Base-by-base conservation (phyloP, 2,329 filamentous ascomycete species). In the Curvularia eragrostidis region DNA sequence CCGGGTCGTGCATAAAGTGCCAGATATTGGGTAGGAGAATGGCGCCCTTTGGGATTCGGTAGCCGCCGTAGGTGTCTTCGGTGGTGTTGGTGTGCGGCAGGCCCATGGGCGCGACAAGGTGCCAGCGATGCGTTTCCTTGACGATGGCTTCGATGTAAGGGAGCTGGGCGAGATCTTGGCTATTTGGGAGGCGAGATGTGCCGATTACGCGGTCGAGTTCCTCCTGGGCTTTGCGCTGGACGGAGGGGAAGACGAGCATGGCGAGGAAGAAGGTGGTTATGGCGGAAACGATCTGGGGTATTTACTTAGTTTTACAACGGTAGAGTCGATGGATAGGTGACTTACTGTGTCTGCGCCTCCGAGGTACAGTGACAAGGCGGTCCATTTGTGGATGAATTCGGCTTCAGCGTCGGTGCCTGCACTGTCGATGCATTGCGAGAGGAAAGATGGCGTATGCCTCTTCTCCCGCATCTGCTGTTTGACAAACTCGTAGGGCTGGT, bases 181-280 rank as follows among this genome's bases (percentile, higher is more conserved):
- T 80, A 0, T 66, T 74, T 1, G 84, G 83, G 1, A 85, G 70
- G 6, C 83, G 73, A 36, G 12, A 3, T 9, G 75, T 68, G 3
- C 82, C 82, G 10, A 84, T 76, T 0, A 84, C 79, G 2, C 68
- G 63, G 56, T 86, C 83, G 12, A 86, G 67, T 46, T 81, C 75
- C 7, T 68, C 71, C 59, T 79, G 79, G 0, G 80, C 82, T 60
- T 83, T 84, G 15, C 63, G 62, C 53, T 84, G 82, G 0, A 83
- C 69, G 2, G 69, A 63, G 4, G 80, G 81, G 30, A 81, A 82
- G n/a, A 83, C 74, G 15, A 76, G 79, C 69, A 85, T 85, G 0
- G 83, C 83, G 0, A 86, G 75, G 19, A 83, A 75, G 65, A 85
- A 85, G 0, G 63, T 68, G 28, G 69, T 62, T 3, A 82, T 59